phyloP scores from a whole-genome alignment of 169 alveolate species.

The Eimeria falciformis region DNA sequence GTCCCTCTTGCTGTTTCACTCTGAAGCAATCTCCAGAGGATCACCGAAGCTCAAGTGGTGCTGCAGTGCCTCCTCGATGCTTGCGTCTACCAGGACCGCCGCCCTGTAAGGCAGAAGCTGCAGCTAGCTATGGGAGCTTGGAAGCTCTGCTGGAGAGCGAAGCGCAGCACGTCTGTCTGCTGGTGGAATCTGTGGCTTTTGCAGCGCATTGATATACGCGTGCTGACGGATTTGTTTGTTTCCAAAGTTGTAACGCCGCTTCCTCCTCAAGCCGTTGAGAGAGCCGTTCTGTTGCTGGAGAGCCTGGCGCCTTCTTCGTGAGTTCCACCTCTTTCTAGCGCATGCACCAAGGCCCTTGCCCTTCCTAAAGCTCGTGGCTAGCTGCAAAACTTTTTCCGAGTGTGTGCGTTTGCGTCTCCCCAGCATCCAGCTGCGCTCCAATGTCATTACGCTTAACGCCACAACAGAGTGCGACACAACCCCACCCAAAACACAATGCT shows the following conservation, averaged over 20 bases:
- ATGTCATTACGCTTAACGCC: slow-evolving; percentile 21
- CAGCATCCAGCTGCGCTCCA: slow-evolving; percentile 66
- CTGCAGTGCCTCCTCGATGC: slow-evolving; percentile 67
- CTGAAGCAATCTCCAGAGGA: slow-evolving; percentile 13
- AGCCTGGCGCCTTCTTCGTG: slow-evolving; percentile 48
- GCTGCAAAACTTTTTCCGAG: not conserved
- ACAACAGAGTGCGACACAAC: slow-evolving; percentile 13
- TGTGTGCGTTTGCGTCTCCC: not conserved
- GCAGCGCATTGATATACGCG: slow-evolving; percentile 68
- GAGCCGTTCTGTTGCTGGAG: slow-evolving; percentile 18
- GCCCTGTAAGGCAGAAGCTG: slow-evolving; percentile 17
- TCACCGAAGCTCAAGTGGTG: slow-evolving; percentile 22
- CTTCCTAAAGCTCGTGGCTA: too few relatives aligned
- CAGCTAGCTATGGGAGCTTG: not conserved
- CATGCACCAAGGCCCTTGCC: not conserved
- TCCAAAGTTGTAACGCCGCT: slow-evolving; percentile 44
- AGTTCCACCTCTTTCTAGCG: not conserved
- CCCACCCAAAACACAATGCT: not conserved
- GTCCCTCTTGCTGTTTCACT: too few relatives aligned
- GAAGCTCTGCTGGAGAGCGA: not conserved
- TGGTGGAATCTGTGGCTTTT: not conserved
- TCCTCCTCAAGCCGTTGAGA: slow-evolving; percentile 47
- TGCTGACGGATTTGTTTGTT: slow-evolving; percentile 52
- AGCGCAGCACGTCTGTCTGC: not conserved
- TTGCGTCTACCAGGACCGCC: slow-evolving; percentile 62